phyloP scores from a whole-genome alignment of 768 basidiomycete genomes.

The Collybia sp. region DNA sequence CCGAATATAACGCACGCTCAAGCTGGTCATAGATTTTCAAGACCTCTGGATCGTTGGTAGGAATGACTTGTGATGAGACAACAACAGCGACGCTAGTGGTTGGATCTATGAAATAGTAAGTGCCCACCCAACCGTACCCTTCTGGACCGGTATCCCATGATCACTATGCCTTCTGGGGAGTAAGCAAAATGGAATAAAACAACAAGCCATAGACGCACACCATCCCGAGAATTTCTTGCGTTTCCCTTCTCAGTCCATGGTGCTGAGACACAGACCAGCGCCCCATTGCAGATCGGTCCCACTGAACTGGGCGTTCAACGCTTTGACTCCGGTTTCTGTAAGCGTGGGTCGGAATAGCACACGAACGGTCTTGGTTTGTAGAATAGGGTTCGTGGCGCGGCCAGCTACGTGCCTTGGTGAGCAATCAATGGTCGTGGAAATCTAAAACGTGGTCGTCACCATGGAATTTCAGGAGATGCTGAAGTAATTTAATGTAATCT shows the following conservation, averaged over 20 bases:
- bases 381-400: constrained; percentile 7
- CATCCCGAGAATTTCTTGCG: constrained; percentile 24
- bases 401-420: constrained; percentile 3
- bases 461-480: constrained; percentile 8
- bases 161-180: too few relatives aligned
- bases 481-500: constrained; percentile 14
- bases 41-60: constrained; percentile 16
- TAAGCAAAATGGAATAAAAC: not conserved
- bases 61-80: constrained; percentile 27
- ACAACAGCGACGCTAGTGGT: constrained; percentile 26
- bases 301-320: not conserved
- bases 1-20: constrained; percentile 20
- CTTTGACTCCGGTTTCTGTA: not conserved
- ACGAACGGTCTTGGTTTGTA: constrained; percentile 3
- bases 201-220: constrained; percentile 16
- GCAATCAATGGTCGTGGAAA: not conserved
- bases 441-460: not conserved
- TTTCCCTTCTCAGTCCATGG: constrained; percentile 18
- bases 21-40: constrained; percentile 14
- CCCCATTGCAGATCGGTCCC: not conserved
- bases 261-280: constrained; percentile 20
- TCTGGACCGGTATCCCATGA: too few relatives aligned
- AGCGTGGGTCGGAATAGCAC: constrained; percentile 11
- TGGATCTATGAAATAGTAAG: constrained; percentile 28
- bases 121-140: constrained; percentile 33